phyloP scores from a whole-genome alignment of 176 grass and related monocot species.

The Zea luxurians region DNA sequence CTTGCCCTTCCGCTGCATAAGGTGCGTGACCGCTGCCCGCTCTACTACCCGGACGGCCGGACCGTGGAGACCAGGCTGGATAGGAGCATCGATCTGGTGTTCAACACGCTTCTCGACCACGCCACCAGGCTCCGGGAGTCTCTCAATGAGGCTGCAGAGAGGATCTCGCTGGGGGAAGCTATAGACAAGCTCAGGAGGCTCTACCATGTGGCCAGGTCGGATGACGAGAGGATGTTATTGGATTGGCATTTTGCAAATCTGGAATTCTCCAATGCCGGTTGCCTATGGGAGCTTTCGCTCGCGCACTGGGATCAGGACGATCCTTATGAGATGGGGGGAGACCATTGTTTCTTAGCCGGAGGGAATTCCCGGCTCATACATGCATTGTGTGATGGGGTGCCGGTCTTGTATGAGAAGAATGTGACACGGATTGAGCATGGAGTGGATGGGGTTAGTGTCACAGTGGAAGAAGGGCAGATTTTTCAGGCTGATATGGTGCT shows the following conservation, averaged over 20 bases:
- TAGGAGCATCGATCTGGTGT: constrained; percentile 55
- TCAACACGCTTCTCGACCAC: constrained; percentile 86
- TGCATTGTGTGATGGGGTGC: constrained; percentile 70
- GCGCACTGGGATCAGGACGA: constrained; percentile 95
- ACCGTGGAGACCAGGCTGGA: constrained; percentile 55
- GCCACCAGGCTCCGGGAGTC: constrained; percentile 62
- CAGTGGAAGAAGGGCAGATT: constrained; percentile 62
- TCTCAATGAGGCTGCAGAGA: constrained; percentile 53
- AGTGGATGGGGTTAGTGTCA: constrained; percentile 54
- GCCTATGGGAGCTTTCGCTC: constrained; percentile 73
- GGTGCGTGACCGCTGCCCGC: constrained; percentile 75
- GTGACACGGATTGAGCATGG: constrained; percentile 68
- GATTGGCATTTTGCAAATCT: constrained; percentile 96
- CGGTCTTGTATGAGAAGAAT: constrained; percentile 71
- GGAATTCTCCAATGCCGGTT: constrained; percentile 90
- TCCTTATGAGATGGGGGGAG: constrained; percentile 87
- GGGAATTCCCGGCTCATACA: constrained; percentile 72
- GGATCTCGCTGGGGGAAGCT: constrained; percentile 69
- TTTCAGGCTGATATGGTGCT: constrained; percentile 85
- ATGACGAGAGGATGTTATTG: constrained; percentile 64
- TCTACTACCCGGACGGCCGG: constrained; percentile 65
- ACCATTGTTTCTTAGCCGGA: constrained; percentile 91
- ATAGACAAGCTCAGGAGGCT: constrained; percentile 73
- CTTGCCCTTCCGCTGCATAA: constrained; percentile 84
- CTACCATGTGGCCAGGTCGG: constrained; percentile 58